Base-by-base conservation (phyloP, 306 rosid genomes). In the Alnus rubra region DNA sequence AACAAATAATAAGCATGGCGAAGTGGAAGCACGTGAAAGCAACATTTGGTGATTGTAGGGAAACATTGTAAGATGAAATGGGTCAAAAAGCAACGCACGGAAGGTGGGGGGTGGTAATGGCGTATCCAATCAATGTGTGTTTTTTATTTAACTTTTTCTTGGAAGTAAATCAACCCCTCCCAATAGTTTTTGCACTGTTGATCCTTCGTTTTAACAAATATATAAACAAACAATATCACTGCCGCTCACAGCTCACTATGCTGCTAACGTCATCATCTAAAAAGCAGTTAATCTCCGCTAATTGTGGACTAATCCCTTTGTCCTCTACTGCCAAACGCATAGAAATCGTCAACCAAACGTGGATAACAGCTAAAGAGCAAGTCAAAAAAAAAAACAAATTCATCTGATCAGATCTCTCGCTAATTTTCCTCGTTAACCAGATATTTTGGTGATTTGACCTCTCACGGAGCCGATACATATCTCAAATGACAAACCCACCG, bases 281-380 rank as follows among this genome's bases (percentile, higher is more conserved):
- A 45, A 60, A 73, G 52, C 15, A 60, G 64, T 55, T 50, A 72
- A 31, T 56, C 76, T 82, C 93, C 95, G 93, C 81, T 82, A 82
- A 90, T 90, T 81, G 80, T 82, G 97, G 93, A 83, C 71, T 83
- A 76, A 77, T 81, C 62, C 74, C 33, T 42, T 65, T 76, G 81
- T 78, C 73, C n/a, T 63, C n/a, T 18, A 44, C 51, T 45, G 33
- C 10, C 69, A 85, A 69, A 54, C 56, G 80, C 81, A 69, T 65
- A 68, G 79, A 82, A 77, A 77, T 67, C 78, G 88, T 71, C 56
- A 59, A 62, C 51, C 44, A 67, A 19, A 65, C 65, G 76, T 87
- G 97, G 86, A 59, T 44, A 86, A 90, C 92, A 90, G 94, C 94
- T 87, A 86, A 88, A 42, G 63, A 74, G 31, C 63, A 83, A 62